A percentile compares a stretch with the other conserved stretches of the same genome.
Conservation (phyloP, 2,329 filamentous ascomycete species). For the Aspergillus novofumigatus region DNA sequence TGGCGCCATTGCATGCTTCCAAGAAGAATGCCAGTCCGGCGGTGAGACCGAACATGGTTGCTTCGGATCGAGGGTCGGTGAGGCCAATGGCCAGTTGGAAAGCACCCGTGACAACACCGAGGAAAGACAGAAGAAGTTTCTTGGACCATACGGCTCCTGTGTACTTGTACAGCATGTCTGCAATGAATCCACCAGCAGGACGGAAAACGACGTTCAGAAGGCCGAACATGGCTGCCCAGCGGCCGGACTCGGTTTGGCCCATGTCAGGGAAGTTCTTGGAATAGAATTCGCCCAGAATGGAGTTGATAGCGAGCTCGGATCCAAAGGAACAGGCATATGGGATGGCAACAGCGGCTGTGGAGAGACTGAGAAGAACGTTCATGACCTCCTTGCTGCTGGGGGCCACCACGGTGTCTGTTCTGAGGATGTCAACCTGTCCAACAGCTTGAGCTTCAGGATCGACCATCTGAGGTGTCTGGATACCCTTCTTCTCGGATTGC, state of each 20-base stretch:
- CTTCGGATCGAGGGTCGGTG: slow-evolving; percentile 57
- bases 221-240: slow-evolving; percentile 54
- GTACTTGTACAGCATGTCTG: slow-evolving; percentile 52
- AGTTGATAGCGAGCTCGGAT: slow-evolving; percentile 58
- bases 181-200: slow-evolving; percentile 48
- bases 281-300: slow-evolving; percentile 58
- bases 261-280: slow-evolving; percentile 52
- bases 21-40: slow-evolving; percentile 76
- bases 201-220: slow-evolving; percentile 49
- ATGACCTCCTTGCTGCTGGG: slow-evolving; percentile 59
- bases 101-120: slow-evolving; percentile 54
- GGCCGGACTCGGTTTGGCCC: slow-evolving; percentile 51
- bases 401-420: slow-evolving; percentile 58
- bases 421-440: slow-evolving; percentile 47
- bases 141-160: slow-evolving; percentile 57
- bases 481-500: slow-evolving; percentile 32
- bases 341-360: slow-evolving; percentile 50
- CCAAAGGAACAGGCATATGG: slow-evolving; percentile 61
- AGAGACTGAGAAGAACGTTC: slow-evolving; percentile 58
- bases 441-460: slow-evolving; percentile 43
- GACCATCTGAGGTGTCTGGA: slow-evolving; percentile 20
- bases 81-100: slow-evolving; percentile 62
- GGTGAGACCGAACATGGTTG: slow-evolving; percentile 71
- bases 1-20: slow-evolving; percentile 80
- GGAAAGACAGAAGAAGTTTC: slow-evolving; percentile 57